These are phyloP conservation scores for Mimosa bimucronata DNA, from an alignment of 306 rosid genomes.

Conservation along the genomic window DNA sequence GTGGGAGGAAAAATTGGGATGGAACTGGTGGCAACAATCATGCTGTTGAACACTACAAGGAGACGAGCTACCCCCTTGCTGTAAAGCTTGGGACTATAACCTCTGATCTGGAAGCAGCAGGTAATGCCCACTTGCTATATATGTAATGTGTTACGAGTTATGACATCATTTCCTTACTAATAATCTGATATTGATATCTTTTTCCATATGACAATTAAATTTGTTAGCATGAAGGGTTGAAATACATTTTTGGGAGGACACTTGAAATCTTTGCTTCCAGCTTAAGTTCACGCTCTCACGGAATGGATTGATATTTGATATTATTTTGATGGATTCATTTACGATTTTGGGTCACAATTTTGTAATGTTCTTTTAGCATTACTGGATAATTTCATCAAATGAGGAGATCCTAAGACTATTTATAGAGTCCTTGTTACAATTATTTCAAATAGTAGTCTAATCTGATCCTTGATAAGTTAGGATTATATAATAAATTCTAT, in stretches of 20 bases:
- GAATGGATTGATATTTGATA: background rate
- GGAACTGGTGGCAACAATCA: constrained; percentile 97
- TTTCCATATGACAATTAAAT: constrained; percentile 6
- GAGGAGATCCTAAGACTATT: background rate
- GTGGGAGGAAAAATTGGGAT: constrained; percentile 96
- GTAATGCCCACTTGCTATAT: constrained; percentile 49
- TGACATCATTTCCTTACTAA: background rate
- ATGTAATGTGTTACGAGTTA: constrained; percentile 14
- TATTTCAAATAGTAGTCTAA: background rate
- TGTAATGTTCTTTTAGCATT: background rate
- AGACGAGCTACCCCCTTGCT: constrained; percentile 88
- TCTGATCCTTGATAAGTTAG: background rate
- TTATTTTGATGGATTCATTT: background rate
- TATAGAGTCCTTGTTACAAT: background rate
- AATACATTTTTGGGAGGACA: background rate
- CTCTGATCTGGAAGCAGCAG: constrained; percentile 96
- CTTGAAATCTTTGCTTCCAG: background rate
- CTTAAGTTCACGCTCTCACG: background rate
- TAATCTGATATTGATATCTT: background rate
- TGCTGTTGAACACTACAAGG: constrained; percentile 80
- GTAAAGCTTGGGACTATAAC: constrained; percentile 97
- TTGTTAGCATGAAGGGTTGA: background rate
- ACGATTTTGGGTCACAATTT: background rate
- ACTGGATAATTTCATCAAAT: background rate
- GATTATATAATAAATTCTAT: background rate